Base-by-base conservation (phyloP, 805 yeast species). In the Myxozyma lipomycoides region DNA sequence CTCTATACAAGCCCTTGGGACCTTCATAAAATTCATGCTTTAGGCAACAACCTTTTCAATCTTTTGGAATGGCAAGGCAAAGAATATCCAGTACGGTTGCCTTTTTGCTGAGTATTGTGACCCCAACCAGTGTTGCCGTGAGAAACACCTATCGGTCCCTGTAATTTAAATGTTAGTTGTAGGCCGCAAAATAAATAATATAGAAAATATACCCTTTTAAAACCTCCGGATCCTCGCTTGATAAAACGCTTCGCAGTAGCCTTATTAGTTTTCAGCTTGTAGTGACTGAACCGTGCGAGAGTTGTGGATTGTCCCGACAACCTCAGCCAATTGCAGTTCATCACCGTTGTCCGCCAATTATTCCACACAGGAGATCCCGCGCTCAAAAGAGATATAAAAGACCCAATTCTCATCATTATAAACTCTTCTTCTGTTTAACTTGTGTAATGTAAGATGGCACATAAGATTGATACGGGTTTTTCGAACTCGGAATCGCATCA, bases 81-180 rank as follows among this genome's bases (percentile, higher is more conserved):
- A 4, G 55, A 53, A 43, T 40, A 36, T 9, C 52, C 52, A 22
- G 46, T 41, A 3, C 40, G 42, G 38, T 40, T 40, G 19, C 39
- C 46, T 15, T 52, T 32, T n/a, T 51, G n/a, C 24, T n/a, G n/a
- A 6, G 41, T 40, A 1, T 24, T 4, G 10, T n/a, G 21, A 22
- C 51, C 34, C 59, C 59, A 55, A 15, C 53, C 53, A 7, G 58
- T 37, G 42, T 55, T 55, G 21, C 59, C 59, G 51, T 55, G 59
- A 39, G 51, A 48, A 1, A 22, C 23, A 3, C 46, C 47, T 19
- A 55, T 40, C n/a, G 58, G 40, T 15, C 46, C 58, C 58, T 55
- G n/a, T n/a, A n/a, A n/a, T n/a, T n/a, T n/a, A n/a, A n/a, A n/a
- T n/a, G n/a, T n/a, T n/a, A n/a, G n/a, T n/a, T n/a, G n/a, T n/a